These are phyloP conservation scores for Dictyostelium brefeldianum DNA, from an alignment of 78 protist species.

Conservation along the genomic window DNA sequence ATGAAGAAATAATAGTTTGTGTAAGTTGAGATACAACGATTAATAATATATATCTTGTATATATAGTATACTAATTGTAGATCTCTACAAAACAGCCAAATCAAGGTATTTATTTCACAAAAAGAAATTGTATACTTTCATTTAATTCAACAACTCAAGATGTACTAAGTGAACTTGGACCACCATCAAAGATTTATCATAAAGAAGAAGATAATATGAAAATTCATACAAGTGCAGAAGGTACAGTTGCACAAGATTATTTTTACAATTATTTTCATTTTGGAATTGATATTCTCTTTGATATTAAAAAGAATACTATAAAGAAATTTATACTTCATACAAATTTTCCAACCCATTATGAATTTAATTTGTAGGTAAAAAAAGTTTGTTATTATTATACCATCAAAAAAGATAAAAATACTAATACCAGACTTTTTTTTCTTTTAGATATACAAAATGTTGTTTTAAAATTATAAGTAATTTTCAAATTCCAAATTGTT, in stretches of 20 bases:
- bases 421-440: neutral
- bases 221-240: constrained; percentile 74
- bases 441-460: constrained; percentile 65
- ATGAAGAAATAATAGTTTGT: constrained; percentile 54
- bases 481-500: neutral
- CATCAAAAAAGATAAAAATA: too few species aligned
- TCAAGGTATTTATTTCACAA: constrained; percentile 66
- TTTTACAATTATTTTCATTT: constrained; percentile 93
- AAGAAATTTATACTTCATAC: constrained; percentile 93
- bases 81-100: constrained; percentile 7
- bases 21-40: too few species aligned
- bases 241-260: constrained; percentile 84
- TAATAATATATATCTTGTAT: too few species aligned
- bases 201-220: constrained; percentile 88
- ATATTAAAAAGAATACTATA: constrained; percentile 83
- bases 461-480: constrained; percentile 46
- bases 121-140: constrained; percentile 52
- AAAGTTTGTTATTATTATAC: neutral
- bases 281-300: constrained; percentile 93
- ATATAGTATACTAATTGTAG: too few species aligned
- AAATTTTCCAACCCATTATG: constrained; percentile 91
- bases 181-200: constrained; percentile 80
- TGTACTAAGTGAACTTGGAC: constrained; percentile 81
- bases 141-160: constrained; percentile 80
- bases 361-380: constrained; percentile 88